phyloP scores from a whole-genome alignment of 129 eudicot genomes.

The Calendula officinalis region DNA sequence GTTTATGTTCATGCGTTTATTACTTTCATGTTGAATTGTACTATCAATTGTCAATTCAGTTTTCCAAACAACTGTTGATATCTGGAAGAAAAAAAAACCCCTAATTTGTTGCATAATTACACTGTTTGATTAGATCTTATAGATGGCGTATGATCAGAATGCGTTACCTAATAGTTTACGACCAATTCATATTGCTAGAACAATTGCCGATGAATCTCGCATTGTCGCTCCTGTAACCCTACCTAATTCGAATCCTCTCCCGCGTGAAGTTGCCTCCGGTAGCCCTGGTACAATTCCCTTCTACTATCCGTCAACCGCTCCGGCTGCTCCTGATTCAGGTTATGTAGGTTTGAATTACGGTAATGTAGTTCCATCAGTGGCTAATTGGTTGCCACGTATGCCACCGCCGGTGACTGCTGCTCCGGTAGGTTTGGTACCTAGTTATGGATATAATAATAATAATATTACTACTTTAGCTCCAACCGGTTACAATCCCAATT shows the following conservation, averaged over 20 bases:
- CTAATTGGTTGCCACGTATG: slow-evolving; percentile 49
- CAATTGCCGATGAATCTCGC: slow-evolving; percentile 54
- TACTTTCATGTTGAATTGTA: background rate
- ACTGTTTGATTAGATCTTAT: slow-evolving; percentile 27
- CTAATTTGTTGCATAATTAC: background rate
- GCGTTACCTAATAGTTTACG: slow-evolving; percentile 60
- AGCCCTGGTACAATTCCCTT: slow-evolving; percentile 52
- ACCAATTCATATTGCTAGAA: slow-evolving; percentile 59
- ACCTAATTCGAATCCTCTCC: slow-evolving; percentile 38
- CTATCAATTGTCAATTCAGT: background rate
- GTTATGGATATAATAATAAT: slow-evolving; percentile 21
- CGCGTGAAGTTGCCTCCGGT: slow-evolving; percentile 33
- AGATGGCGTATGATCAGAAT: slow-evolving; percentile 89
- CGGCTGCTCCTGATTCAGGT: slow-evolving; percentile 41
- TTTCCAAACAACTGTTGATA: slow-evolving; percentile 9
- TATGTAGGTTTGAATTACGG: slow-evolving; percentile 52
- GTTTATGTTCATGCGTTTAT: slow-evolving; percentile 25
- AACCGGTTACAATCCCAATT: slow-evolving; percentile 17
- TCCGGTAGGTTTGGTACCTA: slow-evolving; percentile 33
- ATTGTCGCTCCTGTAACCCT: slow-evolving; percentile 36
- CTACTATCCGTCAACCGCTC: slow-evolving; percentile 44
- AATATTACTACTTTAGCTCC: slow-evolving; percentile 8
- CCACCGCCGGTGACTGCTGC: slow-evolving; percentile 36
- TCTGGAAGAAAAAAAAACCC: background rate
- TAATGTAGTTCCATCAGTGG: slow-evolving; percentile 43